Conservation (phyloP, 768 basidiomycete genomes). For the Podaxis rugospora region DNA sequence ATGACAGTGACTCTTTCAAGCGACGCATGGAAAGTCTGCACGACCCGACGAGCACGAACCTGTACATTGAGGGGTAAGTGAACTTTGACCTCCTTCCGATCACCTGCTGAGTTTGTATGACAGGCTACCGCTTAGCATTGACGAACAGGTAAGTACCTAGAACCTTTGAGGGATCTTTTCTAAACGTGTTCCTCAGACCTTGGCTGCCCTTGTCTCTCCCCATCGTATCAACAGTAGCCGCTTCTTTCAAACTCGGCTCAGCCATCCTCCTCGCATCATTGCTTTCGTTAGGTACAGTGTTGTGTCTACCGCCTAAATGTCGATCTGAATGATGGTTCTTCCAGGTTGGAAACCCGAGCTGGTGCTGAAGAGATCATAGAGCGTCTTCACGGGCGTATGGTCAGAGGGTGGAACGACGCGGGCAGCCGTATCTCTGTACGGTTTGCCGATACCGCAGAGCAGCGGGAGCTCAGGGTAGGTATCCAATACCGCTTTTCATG, state of each 20-base stretch:
- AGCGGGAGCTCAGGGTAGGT: slow-evolving; percentile 70
- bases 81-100: background rate
- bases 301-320: slow-evolving; percentile 2
- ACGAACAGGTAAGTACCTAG: slow-evolving; percentile 47
- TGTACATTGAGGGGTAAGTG: slow-evolving; percentile 74
- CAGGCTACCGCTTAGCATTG: slow-evolving; percentile 69
- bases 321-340: background rate
- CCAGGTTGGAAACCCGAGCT: slow-evolving; percentile 62
- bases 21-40: slow-evolving; percentile 73
- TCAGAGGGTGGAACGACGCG: slow-evolving; percentile 72
- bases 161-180: background rate
- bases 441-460: slow-evolving; percentile 76
- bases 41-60: slow-evolving; percentile 65
- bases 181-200: slow-evolving; percentile 36
- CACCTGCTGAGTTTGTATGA: background rate
- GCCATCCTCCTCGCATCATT: slow-evolving; percentile 73
- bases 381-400: slow-evolving; percentile 74
- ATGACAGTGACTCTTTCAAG: slow-evolving; percentile 54
- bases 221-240: slow-evolving; percentile 70
- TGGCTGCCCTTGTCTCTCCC: slow-evolving; percentile 63
- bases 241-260: slow-evolving; percentile 76
- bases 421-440: slow-evolving; percentile 77
- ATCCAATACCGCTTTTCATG: background rate
- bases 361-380: slow-evolving; percentile 79
- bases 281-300: slow-evolving; percentile 66